Evolutionary conservation across 495 filamentous ascomycete species (phyloP).

Genomic region (Lophium mytilinum): DNA sequence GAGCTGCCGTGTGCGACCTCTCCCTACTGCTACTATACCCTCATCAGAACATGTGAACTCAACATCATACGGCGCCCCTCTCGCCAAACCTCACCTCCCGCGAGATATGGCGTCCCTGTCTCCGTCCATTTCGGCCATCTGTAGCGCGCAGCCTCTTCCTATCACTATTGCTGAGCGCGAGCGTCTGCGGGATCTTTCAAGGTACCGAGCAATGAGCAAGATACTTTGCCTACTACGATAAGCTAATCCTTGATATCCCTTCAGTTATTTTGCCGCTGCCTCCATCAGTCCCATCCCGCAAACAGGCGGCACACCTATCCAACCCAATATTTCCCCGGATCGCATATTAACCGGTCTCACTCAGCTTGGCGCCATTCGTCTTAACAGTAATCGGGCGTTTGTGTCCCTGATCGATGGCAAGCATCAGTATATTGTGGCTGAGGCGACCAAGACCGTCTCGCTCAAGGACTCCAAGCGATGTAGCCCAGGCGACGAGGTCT

Average conservation of each 20-base stretch:
- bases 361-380: neutral
- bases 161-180: neutral
- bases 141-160: neutral
- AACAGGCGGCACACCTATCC: neutral
- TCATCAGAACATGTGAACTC: too few relatives aligned
- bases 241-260: neutral
- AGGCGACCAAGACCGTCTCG: neutral
- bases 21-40: too few relatives aligned
- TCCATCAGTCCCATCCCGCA: neutral
- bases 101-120: too few relatives aligned
- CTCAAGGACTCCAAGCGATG: neutral
- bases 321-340: neutral
- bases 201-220: neutral
- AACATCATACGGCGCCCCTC: too few relatives aligned
- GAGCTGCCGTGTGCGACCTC: too few relatives aligned
- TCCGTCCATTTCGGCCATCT: too few relatives aligned
- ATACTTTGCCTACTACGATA: neutral
- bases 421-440: neutral
- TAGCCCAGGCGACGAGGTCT: neutral
- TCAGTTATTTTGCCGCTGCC: neutral
- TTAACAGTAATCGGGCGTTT: neutral
- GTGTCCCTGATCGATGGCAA: neutral
- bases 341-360: neutral
- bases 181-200: neutral
- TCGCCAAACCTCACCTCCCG: too few relatives aligned